These are phyloP conservation scores for Cyberlindnera nakhonratchasimensis DNA, from an alignment of 805 yeast genomes.

Conservation along the genomic window DNA sequence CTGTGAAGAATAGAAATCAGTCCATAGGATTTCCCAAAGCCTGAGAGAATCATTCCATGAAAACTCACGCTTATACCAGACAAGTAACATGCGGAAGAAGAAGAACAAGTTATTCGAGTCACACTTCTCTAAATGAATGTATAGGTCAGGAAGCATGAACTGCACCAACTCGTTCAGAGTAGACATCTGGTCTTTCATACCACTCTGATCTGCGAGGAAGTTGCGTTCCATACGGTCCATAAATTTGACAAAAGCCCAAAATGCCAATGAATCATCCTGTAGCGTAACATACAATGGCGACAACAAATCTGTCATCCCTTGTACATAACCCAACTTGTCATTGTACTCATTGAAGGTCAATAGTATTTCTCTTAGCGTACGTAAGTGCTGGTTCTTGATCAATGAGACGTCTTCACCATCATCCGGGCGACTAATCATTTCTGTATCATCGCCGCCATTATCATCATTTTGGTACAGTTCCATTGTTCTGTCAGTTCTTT, in stretches of 20 bases:
- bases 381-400: constrained; percentile 73
- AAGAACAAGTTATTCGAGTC: constrained; percentile 89
- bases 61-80: constrained; percentile 93
- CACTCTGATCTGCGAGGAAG: constrained; percentile 86
- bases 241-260: constrained; percentile 83
- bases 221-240: constrained; percentile 97
- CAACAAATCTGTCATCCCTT: constrained; percentile 94
- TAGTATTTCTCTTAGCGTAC: constrained; percentile 68
- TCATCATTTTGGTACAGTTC: constrained; percentile 49
- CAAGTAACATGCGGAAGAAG: constrained; percentile 90
- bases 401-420: constrained; percentile 48
- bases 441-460: constrained; percentile 32
- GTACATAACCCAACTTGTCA: constrained; percentile 86
- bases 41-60: constrained; percentile 69
- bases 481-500: constrained; percentile 81
- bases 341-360: constrained; percentile 85
- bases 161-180: constrained; percentile 83
- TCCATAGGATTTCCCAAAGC: constrained; percentile 93
- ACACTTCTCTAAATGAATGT: constrained; percentile 78
- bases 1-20: constrained; percentile 82
- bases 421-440: constrained; percentile 18
- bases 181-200: constrained; percentile 86
- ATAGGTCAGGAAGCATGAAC: constrained; percentile 82
- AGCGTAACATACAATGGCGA: constrained; percentile 73
- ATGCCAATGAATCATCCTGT: constrained; percentile 73